Conservation (phyloP, 2,329 filamentous ascomycete genomes). For the Cordyceps cicadae region DNA sequence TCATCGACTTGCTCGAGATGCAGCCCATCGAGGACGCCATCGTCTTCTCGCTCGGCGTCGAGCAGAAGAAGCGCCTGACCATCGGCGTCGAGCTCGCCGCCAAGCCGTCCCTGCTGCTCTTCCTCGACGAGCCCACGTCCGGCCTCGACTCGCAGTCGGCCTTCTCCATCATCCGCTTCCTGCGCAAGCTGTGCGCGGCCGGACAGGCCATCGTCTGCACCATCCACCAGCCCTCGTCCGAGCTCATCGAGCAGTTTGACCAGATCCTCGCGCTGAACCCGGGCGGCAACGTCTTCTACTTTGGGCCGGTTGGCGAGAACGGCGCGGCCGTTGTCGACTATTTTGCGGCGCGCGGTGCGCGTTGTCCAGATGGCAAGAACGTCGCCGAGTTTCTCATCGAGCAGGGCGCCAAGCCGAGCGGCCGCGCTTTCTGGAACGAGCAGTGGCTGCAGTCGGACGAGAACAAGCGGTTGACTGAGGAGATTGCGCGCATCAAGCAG, state of each 20-base stretch:
- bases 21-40: constrained; percentile 56
- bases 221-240: constrained; percentile 51
- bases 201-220: constrained; percentile 54
- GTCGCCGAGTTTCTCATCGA: constrained; percentile 42
- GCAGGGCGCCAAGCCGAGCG: constrained; percentile 31
- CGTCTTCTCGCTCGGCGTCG: constrained; percentile 52
- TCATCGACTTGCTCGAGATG: constrained; percentile 63
- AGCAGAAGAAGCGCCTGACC: constrained; percentile 49
- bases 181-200: constrained; percentile 51
- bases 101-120: constrained; percentile 53
- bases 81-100: constrained; percentile 49
- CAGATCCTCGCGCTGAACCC: constrained; percentile 44
- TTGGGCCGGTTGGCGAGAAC: constrained; percentile 45
- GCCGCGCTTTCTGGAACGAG: constrained; percentile 56
- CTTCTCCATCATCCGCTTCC: constrained; percentile 53
- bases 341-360: constrained; percentile 52
- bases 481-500: constrained; percentile 54
- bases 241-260: constrained; percentile 50
- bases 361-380: constrained; percentile 51
- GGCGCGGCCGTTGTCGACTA: constrained; percentile 40
- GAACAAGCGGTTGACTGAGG: constrained; percentile 47
- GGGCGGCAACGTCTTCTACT: constrained; percentile 46
- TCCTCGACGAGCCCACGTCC: constrained; percentile 55
- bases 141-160: constrained; percentile 51
- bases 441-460: constrained; percentile 63